phyloP scores from a whole-genome alignment of 257 asterid species.

The Haberlea rhodopensis region DNA sequence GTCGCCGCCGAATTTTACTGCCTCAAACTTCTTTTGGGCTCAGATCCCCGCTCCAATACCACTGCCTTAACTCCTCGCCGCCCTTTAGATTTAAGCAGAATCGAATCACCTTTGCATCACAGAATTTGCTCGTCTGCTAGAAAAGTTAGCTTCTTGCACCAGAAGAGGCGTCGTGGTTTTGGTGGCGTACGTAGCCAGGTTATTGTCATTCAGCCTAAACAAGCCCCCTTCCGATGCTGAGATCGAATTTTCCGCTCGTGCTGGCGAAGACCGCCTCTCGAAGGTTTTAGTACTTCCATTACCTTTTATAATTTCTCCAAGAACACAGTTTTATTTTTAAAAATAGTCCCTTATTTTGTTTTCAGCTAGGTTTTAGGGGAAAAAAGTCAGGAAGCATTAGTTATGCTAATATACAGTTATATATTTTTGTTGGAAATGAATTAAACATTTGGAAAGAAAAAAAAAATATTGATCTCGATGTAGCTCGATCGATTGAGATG shows the following conservation, averaged over 20 bases:
- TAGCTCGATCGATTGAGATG: too few relatives aligned
- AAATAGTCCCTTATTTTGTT: not conserved
- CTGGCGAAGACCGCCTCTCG: constrained; percentile 78
- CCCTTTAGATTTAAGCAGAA: constrained; percentile 19
- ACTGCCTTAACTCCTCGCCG: constrained; percentile 18
- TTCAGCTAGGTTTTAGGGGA: not conserved
- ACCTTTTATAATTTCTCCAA: not conserved
- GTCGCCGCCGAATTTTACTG: constrained; percentile 36
- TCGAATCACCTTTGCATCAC: constrained; percentile 19
- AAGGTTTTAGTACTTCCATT: constrained; percentile 42
- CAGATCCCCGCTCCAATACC: constrained; percentile 19
- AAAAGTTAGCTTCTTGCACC: constrained; percentile 18
- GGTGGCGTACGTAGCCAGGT: constrained; percentile 42
- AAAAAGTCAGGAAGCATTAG: not conserved
- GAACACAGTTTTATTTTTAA: not conserved
- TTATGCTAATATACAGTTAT: not conserved
- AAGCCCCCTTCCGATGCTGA: constrained; percentile 37
- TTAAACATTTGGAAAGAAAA: too few relatives aligned
- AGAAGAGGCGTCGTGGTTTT: constrained; percentile 30
- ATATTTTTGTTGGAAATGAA: too few relatives aligned
- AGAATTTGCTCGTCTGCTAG: constrained; percentile 18
- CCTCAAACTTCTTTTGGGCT: constrained; percentile 26
- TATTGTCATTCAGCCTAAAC: constrained; percentile 36
- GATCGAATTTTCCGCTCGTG: constrained; percentile 44
- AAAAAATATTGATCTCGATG: too few relatives aligned